phyloP scores from a whole-genome alignment of 306 rosid species.

The Ochetophila trinervis region DNA sequence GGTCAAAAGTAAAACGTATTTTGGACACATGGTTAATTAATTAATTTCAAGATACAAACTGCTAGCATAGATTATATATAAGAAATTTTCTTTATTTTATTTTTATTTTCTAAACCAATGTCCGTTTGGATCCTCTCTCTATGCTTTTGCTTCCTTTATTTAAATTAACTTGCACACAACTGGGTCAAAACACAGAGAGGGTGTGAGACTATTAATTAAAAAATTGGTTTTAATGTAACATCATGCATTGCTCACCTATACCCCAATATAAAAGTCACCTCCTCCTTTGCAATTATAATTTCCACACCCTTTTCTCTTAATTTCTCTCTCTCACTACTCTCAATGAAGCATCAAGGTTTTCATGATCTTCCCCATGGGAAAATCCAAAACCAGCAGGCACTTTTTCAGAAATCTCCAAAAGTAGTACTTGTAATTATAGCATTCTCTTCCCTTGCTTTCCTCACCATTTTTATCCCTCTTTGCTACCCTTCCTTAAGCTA shows the following conservation, averaged over 20 bases:
- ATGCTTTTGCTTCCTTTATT: not conserved
- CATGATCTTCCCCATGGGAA: slow-evolving; percentile 50
- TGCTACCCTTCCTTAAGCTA: slow-evolving; percentile 41
- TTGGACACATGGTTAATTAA: too few relatives aligned
- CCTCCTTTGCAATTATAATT: not conserved
- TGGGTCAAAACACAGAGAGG: too few relatives aligned
- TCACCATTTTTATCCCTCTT: slow-evolving; percentile 41
- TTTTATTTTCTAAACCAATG: too few relatives aligned
- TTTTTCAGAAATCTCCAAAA: slow-evolving; percentile 27
- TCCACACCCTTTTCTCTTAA: slow-evolving; percentile 10
- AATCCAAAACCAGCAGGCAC: slow-evolving; percentile 24
- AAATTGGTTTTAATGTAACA: too few relatives aligned
- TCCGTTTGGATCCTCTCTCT: not conserved
- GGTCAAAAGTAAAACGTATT: too few relatives aligned
- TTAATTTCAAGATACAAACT: too few relatives aligned
- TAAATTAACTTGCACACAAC: too few relatives aligned
- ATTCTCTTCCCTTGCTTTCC: slow-evolving; percentile 45
- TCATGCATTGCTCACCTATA: too few relatives aligned
- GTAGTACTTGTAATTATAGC: slow-evolving; percentile 35
- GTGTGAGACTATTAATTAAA: too few relatives aligned
- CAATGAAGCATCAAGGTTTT: slow-evolving; percentile 50
- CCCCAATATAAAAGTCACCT: too few relatives aligned
- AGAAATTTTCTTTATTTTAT: too few relatives aligned
- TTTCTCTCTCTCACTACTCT: slow-evolving; percentile 23
- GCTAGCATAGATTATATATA: not conserved